Evolutionary conservation across 176 grass and related monocot species (phyloP).

Genomic region (Avena atlantica): DNA sequence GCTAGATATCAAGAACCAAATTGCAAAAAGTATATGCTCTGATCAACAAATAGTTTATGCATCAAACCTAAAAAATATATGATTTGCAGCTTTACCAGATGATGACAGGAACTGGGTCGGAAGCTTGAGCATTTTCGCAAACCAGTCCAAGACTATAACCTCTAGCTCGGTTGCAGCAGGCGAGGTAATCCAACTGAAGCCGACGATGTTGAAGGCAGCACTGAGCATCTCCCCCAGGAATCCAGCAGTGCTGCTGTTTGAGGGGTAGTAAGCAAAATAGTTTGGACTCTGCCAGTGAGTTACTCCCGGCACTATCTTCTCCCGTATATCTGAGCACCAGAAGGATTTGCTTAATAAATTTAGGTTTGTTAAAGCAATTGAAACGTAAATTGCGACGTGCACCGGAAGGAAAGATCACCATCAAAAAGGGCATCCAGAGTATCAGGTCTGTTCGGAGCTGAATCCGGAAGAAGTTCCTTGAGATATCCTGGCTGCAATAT

Average conservation of each 20-base stretch:
- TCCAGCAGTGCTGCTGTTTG: conserved; percentile 77
- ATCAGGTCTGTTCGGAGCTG: conserved; percentile 62
- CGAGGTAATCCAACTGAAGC: conserved; percentile 86
- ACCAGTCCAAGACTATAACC: conserved; percentile 77
- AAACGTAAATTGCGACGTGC: background rate
- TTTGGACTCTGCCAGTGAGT: conserved; percentile 90
- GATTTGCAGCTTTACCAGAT: conserved; percentile 49
- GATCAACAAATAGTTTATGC: conserved; percentile 23
- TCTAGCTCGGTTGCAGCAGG: conserved; percentile 83
- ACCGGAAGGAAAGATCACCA: conserved; percentile 43
- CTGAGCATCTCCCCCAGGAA: conserved; percentile 87
- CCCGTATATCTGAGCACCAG: conserved; percentile 47
- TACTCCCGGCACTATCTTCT: conserved; percentile 70
- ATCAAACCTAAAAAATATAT: background rate
- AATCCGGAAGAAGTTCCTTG: conserved; percentile 68
- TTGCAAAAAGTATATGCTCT: background rate
- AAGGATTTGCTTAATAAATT: conserved; percentile 13
- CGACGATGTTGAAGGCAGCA: conserved; percentile 69
- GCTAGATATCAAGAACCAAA: conserved; percentile 16
- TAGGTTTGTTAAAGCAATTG: background rate
- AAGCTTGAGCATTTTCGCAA: conserved; percentile 69
- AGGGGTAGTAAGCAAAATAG: conserved; percentile 68
- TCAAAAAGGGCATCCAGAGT: conserved; percentile 66
- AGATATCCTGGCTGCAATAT: conserved; percentile 75
- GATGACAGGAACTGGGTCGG: conserved; percentile 60